phyloP scores from a whole-genome alignment of 2,329 filamentous ascomycete species.

The Cytospora paraplurivora region DNA sequence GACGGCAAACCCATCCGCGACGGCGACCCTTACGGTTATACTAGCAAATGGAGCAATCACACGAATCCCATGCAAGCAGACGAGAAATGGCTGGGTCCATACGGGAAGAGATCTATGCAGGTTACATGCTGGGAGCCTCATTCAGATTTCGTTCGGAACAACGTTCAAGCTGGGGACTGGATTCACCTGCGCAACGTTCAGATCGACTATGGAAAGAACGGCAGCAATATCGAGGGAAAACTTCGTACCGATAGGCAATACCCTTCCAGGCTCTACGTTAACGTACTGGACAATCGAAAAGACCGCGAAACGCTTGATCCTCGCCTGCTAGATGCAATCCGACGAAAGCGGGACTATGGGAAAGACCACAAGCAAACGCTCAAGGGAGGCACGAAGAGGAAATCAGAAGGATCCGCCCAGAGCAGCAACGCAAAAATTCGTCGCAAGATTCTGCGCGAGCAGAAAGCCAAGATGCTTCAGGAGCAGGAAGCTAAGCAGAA shows the following conservation, averaged over 20 bases:
- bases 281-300: slow-evolving; percentile 46
- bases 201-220: slow-evolving; percentile 59
- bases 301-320: slow-evolving; percentile 48
- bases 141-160: slow-evolving; percentile 55
- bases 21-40: slow-evolving; percentile 61
- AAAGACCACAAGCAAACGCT: slow-evolving; percentile 46
- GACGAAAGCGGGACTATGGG: slow-evolving; percentile 67
- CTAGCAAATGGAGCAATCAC: slow-evolving; percentile 36
- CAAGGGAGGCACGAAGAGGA: slow-evolving; percentile 45
- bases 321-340: slow-evolving; percentile 58
- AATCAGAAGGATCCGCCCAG: slow-evolving; percentile 31
- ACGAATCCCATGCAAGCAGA: slow-evolving; percentile 29
- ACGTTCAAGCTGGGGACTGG: slow-evolving; percentile 62
- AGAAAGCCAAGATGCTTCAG: slow-evolving; percentile 33
- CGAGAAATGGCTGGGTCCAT: slow-evolving; percentile 69
- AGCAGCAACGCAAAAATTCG: slow-evolving; percentile 34
- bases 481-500: slow-evolving; percentile 36
- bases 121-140: slow-evolving; percentile 73
- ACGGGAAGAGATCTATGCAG: slow-evolving; percentile 70
- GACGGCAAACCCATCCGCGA: slow-evolving; percentile 41
- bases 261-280: slow-evolving; percentile 60
- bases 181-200: slow-evolving; percentile 72
- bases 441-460: slow-evolving; percentile 2
- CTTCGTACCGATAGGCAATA: slow-evolving; percentile 62
- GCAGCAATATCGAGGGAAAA: slow-evolving; percentile 67